Conservation (phyloP, 2,329 filamentous ascomycete species). For the Cladophialophora psammophila region DNA sequence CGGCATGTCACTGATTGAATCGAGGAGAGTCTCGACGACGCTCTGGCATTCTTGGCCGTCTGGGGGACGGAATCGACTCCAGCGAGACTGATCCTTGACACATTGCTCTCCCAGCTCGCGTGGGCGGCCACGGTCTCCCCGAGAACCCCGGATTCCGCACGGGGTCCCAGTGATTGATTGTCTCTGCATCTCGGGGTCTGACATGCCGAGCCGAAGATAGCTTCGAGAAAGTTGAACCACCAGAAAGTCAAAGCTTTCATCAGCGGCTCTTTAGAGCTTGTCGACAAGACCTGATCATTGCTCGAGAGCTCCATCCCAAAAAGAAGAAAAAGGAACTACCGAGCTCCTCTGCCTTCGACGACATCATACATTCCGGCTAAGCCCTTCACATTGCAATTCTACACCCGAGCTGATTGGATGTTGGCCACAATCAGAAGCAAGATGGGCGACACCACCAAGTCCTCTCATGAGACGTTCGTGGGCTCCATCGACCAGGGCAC, state of each 20-base stretch:
- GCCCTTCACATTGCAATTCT: background rate
- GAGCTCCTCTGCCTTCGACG: background rate
- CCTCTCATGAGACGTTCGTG: slow-evolving; percentile 68
- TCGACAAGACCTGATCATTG: too few relatives aligned
- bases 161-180: background rate
- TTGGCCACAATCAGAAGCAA: slow-evolving; percentile 20
- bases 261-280: background rate
- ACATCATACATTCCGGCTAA: background rate
- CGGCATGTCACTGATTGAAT: slow-evolving; percentile 16
- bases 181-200: slow-evolving; percentile 25
- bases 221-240: background rate
- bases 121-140: slow-evolving; percentile 8
- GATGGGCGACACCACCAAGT: slow-evolving; percentile 24
- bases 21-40: slow-evolving; percentile 4
- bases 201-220: slow-evolving; percentile 20
- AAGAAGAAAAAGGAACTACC: background rate
- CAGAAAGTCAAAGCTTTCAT: slow-evolving; percentile 8
- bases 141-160: slow-evolving; percentile 22
- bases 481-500: slow-evolving; percentile 92
- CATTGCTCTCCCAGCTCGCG: slow-evolving; percentile 21
- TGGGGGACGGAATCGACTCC: slow-evolving; percentile 8
- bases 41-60: slow-evolving; percentile 14
- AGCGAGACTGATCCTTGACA: slow-evolving; percentile 7
- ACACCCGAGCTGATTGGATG: background rate
- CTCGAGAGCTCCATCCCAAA: too few relatives aligned